These are phyloP conservation scores for Salix brachista DNA, from an alignment of 345 rosid genomes.

Conservation along the genomic window DNA sequence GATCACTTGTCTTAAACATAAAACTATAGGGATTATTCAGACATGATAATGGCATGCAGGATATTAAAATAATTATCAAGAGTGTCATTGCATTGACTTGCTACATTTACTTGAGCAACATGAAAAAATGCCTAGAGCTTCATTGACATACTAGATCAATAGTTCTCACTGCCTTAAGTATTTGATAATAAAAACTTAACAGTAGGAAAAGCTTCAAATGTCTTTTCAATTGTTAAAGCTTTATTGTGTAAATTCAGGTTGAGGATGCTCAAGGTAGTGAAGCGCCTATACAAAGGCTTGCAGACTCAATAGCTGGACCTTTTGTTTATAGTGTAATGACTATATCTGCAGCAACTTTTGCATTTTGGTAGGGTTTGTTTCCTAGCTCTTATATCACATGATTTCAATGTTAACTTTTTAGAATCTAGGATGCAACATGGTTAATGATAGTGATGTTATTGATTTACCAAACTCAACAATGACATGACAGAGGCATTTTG, in stretches of 20 bases:
- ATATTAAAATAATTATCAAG: not conserved
- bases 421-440: not conserved
- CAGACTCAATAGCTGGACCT: slow-evolving; percentile 94
- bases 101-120: not conserved
- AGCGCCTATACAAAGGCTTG: slow-evolving; percentile 94
- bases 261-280: slow-evolving; percentile 95
- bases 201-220: not conserved
- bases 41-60: not conserved
- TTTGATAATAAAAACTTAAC: not conserved
- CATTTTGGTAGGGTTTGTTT: slow-evolving; percentile 64
- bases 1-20: not conserved
- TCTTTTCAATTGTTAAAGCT: not conserved
- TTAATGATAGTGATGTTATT: not conserved
- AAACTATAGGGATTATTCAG: not conserved
- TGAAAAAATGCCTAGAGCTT: not conserved
- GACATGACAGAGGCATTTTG: not conserved
- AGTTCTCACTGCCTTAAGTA: not conserved
- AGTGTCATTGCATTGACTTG: not conserved
- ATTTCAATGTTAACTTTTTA: not conserved
- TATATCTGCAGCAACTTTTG: slow-evolving; percentile 81
- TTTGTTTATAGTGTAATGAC: slow-evolving; percentile 83
- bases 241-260: slow-evolving; percentile 51
- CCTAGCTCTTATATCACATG: not conserved
- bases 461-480: not conserved
- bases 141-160: not conserved